These are phyloP conservation scores for Phialemoniopsis sp. DNA, from an alignment of 2,329 filamentous ascomycete genomes.

Conservation along the genomic window DNA sequence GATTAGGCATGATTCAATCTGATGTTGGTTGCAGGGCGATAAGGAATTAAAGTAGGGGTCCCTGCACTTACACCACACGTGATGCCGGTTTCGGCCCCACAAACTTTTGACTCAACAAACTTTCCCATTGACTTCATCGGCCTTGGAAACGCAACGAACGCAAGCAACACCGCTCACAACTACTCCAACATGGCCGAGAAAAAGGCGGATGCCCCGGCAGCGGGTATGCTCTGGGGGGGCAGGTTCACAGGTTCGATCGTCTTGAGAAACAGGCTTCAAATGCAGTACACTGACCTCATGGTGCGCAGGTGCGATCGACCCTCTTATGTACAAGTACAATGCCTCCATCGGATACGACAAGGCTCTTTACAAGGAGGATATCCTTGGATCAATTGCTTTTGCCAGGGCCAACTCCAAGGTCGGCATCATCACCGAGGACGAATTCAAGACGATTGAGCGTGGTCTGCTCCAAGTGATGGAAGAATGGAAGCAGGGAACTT, in stretches of 20 bases:
- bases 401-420: slow-evolving; percentile 59
- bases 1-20: too few relatives aligned
- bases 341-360: slow-evolving; percentile 64
- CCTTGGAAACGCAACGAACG: too few relatives aligned
- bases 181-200: too few relatives aligned
- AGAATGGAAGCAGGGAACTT: slow-evolving; percentile 48
- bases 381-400: slow-evolving; percentile 61
- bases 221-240: background rate
- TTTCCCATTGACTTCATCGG: too few relatives aligned
- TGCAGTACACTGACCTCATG: background rate
- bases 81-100: too few relatives aligned
- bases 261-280: background rate
- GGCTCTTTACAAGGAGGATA: slow-evolving; percentile 61
- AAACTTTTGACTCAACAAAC: too few relatives aligned
- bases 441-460: slow-evolving; percentile 67
- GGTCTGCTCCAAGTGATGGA: slow-evolving; percentile 57
- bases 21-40: too few relatives aligned
- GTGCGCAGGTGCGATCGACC: slow-evolving; percentile 7
- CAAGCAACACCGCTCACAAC: too few relatives aligned
- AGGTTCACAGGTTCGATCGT: background rate
- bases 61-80: too few relatives aligned
- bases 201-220: background rate
- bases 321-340: slow-evolving; percentile 44
- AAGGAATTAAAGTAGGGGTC: too few relatives aligned
- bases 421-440: slow-evolving; percentile 56